These are phyloP conservation scores for Aspergillus nanangensis DNA, from an alignment of 495 filamentous ascomycete genomes.

Conservation along the genomic window DNA sequence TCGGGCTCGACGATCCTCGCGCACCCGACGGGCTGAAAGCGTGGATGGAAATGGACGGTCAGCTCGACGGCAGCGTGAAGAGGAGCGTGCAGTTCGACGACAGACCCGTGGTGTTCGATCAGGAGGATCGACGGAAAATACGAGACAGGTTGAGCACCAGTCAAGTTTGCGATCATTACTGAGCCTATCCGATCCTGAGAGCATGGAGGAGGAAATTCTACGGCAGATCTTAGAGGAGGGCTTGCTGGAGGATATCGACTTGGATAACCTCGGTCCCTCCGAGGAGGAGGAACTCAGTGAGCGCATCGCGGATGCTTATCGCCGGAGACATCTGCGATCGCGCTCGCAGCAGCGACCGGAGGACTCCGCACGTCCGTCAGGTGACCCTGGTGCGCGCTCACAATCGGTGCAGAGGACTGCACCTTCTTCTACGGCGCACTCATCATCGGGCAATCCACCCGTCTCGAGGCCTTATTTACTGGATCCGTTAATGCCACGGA, in stretches of 20 bases:
- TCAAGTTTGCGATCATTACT: conserved; percentile 79
- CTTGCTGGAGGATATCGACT: conserved; percentile 76
- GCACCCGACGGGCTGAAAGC: conserved; percentile 24
- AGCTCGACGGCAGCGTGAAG: conserved; percentile 39
- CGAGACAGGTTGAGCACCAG: conserved; percentile 73
- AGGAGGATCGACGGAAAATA: conserved; percentile 17
- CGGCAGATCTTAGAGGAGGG: conserved; percentile 87
- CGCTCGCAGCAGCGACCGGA: conserved; percentile 26
- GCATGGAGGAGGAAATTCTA: conserved; percentile 84
- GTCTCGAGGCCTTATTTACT: conserved; percentile 54
- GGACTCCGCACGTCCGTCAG: conserved; percentile 17
- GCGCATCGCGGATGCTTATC: conserved; percentile 81
- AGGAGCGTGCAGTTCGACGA: conserved; percentile 34
- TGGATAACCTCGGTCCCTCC: conserved; percentile 69
- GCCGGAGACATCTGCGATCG: conserved; percentile 56
- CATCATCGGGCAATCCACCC: conserved; percentile 41
- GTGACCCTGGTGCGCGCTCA: conserved; percentile 28
- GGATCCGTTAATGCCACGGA: conserved; percentile 34
- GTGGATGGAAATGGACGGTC: conserved; percentile 26
- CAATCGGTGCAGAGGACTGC: conserved; percentile 26
- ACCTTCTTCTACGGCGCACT: conserved; percentile 10
- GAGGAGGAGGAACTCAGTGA: conserved; percentile 86
- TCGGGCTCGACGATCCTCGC: conserved; percentile 16
- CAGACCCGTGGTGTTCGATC: conserved; percentile 9
- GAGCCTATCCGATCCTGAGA: conserved; percentile 70